These are phyloP conservation scores for Zygotorulaspora florentina DNA, from an alignment of 805 yeast species.

Conservation along the genomic window DNA sequence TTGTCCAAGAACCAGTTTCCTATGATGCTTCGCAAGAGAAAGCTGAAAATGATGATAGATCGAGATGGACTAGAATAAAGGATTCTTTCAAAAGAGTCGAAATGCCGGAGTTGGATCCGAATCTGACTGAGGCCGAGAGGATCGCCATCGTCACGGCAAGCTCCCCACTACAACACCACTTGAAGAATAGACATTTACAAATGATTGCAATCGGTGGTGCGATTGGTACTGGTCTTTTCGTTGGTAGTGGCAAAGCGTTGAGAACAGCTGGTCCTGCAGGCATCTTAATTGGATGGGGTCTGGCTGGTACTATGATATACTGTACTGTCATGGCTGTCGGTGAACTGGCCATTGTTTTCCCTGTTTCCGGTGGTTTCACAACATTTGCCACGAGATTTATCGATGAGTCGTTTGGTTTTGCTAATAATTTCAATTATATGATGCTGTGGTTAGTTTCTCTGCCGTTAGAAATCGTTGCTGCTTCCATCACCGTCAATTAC, in stretches of 20 bases:
- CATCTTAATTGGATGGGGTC: conserved; percentile 48
- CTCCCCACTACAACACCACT: conserved; percentile 52
- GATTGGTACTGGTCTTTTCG: conserved; percentile 71
- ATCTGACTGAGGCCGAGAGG: conserved; percentile 42
- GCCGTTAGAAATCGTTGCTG: conserved; percentile 51
- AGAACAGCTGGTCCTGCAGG: conserved; percentile 67
- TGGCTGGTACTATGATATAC: conserved; percentile 54
- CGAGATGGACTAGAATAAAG: conserved; percentile 42
- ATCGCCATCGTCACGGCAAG: conserved; percentile 44
- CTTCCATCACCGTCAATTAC: conserved; percentile 49
- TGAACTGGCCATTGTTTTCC: conserved; percentile 57
- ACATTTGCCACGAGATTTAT: conserved; percentile 56
- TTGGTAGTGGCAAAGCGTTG: conserved; percentile 63
- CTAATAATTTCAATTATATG: conserved; percentile 55
- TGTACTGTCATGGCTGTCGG: conserved; percentile 59
- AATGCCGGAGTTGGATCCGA: conserved; percentile 38
- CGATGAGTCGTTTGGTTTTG: conserved; percentile 60
- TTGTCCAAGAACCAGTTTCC: too few species aligned
- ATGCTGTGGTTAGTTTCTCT: conserved; percentile 49
- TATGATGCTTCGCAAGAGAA: too few species aligned
- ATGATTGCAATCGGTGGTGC: conserved; percentile 71
- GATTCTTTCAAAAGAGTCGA: conserved; percentile 47
- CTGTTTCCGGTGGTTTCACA: conserved; percentile 60
- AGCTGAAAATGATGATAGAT: background rate
- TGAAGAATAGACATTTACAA: conserved; percentile 53